A percentile compares a stretch with the other conserved stretches of the same genome.
Conservation (phyloP, 441 rosid genomes). For the California macrophylla region DNA sequence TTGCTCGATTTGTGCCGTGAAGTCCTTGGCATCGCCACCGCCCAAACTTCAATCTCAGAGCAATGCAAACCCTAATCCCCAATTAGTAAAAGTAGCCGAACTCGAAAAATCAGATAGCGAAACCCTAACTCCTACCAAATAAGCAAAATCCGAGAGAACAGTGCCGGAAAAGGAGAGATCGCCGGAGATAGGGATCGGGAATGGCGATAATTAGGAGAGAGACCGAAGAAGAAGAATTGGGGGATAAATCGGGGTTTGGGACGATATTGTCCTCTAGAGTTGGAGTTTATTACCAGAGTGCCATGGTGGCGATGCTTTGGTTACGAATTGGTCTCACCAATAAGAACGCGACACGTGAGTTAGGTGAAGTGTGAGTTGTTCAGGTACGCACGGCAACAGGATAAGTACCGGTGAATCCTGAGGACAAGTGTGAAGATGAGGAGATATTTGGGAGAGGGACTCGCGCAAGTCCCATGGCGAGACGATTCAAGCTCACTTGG, state of each 20-base stretch:
- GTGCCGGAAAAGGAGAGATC: background rate
- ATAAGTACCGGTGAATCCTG: background rate
- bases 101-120: slow-evolving; percentile 12
- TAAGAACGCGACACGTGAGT: background rate
- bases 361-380: background rate
- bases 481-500: slow-evolving; percentile 18
- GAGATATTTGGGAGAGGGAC: slow-evolving; percentile 32
- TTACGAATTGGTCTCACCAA: background rate
- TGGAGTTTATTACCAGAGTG: background rate
- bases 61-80: slow-evolving; percentile 19
- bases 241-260: background rate
- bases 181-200: slow-evolving; percentile 21
- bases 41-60: background rate
- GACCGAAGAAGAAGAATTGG: slow-evolving; percentile 7
- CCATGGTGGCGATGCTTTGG: background rate
- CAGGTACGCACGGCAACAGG: background rate
- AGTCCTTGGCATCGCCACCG: slow-evolving; percentile 64
- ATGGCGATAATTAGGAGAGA: slow-evolving; percentile 20
- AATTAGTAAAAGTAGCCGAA: slow-evolving; percentile 15
- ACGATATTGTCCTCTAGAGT: background rate
- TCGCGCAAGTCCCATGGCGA: slow-evolving; percentile 39
- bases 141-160: background rate
- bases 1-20: slow-evolving; percentile 93
- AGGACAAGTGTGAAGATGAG: slow-evolving; percentile 7
- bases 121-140: slow-evolving; percentile 17